Evolutionary conservation across 2,329 filamentous ascomycete species (phyloP), one percentile per base, ranked within the genome.

Genomic region (Cytospora piceicola): DNA sequence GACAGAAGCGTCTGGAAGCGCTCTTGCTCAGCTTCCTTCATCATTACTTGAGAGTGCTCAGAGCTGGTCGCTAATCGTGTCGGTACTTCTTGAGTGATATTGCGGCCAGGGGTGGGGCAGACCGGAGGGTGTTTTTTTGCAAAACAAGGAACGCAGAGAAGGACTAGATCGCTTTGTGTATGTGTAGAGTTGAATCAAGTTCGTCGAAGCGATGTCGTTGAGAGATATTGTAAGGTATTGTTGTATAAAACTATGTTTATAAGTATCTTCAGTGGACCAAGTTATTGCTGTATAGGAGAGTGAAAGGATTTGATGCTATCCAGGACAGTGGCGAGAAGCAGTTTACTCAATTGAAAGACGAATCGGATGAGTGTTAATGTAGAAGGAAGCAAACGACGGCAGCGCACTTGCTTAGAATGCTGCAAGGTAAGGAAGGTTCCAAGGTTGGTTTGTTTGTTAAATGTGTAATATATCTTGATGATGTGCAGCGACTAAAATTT

Each of bases 1-100:
- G 72, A 65, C n/a, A 82, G 67, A 6, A 88, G 81, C 14, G 68
- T 70, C 2, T 71, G 55, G 46, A 78, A 75, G 1, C 71, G 71
- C 5, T 61, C 42, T 27, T 71, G 65, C 2, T 73, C 69, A 14
- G 62, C 46, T 20, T 68, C 58, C 12, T 72, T 75, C 74, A 76
- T 76, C 9, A 9, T 63, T 14, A 14, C 5, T 32, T n/a, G 46
- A 24, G 46, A 17, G 42, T 9, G 42, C 42, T 46, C 7, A 22
- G 11, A 14, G 1, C 7, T 46, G 20, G 20, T 22, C 20, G n/a
- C 8, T 20, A 14, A 20, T 34, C 17, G 15, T 46, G 20, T 15
- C 17, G 20, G n/a, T 46, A 3, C 11, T n/a, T 6, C 20, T 46
- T n/a, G 7, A 1, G 4, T n/a, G 6, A n/a, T 15, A 14, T 15